phyloP scores from a whole-genome alignment of 2,329 filamentous ascomycete genomes.

The Aspergillus glaucus region DNA sequence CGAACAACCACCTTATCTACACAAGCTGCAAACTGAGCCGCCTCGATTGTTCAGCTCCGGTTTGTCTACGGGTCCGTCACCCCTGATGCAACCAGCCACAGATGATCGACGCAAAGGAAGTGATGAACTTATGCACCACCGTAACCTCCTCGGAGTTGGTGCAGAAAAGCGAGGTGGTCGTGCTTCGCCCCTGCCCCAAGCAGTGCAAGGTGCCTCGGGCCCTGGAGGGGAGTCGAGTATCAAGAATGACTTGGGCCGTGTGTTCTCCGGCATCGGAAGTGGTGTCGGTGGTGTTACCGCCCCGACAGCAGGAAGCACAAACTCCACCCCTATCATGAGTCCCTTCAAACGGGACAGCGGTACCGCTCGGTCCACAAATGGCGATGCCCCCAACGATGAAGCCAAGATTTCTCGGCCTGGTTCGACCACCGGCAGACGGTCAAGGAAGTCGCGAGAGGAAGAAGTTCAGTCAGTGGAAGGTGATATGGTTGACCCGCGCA shows the following conservation, averaged over 20 bases:
- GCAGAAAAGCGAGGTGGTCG: conserved; percentile 74
- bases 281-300: conserved; percentile 53
- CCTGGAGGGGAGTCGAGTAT: conserved; percentile 80
- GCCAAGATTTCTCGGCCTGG: conserved; percentile 36
- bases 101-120: conserved; percentile 42
- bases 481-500: conserved; percentile 59
- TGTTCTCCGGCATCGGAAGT: conserved; percentile 87
- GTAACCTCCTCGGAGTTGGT: conserved; percentile 66
- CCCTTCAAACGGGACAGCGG: conserved; percentile 48
- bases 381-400: conserved; percentile 35
- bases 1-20: conserved; percentile 26
- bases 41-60: conserved; percentile 29
- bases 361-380: conserved; percentile 34
- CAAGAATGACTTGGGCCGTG: conserved; percentile 89
- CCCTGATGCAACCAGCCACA: conserved; percentile 18
- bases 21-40: conserved; percentile 25
- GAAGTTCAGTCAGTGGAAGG: conserved; percentile 54
- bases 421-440: conserved; percentile 52
- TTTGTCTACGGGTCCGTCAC: conserved; percentile 23
- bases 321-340: conserved; percentile 50
- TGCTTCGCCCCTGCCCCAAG: conserved; percentile 82
- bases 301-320: conserved; percentile 44
- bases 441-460: conserved; percentile 69
- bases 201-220: conserved; percentile 80
- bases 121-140: conserved; percentile 54